phyloP scores from a whole-genome alignment of 179 eudicot genomes.

The Heliamphora pulchella region DNA sequence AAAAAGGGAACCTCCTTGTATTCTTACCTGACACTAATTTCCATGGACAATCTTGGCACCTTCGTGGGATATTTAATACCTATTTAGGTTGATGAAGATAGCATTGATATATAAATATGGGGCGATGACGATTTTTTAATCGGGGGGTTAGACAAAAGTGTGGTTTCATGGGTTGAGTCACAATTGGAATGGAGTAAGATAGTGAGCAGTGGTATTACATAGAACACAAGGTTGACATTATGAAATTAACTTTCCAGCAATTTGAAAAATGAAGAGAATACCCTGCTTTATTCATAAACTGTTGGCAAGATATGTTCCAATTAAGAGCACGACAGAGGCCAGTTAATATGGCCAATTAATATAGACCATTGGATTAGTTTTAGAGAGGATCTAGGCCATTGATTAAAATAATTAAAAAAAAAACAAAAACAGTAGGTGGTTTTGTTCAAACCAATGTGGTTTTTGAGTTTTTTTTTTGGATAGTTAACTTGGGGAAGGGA shows the following conservation, averaged over 20 bases:
- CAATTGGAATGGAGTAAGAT: not conserved
- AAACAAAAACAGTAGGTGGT: too few species aligned
- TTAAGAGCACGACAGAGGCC: not conserved
- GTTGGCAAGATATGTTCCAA: not conserved
- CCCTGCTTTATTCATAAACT: not conserved
- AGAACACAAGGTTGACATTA: not conserved
- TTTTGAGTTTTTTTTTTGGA: too few species aligned
- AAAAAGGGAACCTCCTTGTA: not conserved
- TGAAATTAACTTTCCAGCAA: not conserved
- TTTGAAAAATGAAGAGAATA: not conserved
- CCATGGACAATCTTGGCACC: not conserved
- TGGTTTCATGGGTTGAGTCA: not conserved
- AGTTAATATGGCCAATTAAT: not conserved
- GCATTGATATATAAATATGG: not conserved
- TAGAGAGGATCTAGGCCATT: too few species aligned
- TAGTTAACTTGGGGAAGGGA: too few species aligned
- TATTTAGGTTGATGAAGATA: not conserved
- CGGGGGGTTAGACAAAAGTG: not conserved
- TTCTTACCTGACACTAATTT: not conserved
- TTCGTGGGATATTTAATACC: not conserved
- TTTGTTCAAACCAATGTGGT: too few species aligned
- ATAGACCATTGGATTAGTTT: too few species aligned
- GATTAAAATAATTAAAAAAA: too few species aligned
- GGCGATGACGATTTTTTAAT: not conserved
- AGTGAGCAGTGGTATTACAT: not conserved